Conservation (phyloP, 108 stramenopile species). For the Pseudonitzschia delicatissima region DNA sequence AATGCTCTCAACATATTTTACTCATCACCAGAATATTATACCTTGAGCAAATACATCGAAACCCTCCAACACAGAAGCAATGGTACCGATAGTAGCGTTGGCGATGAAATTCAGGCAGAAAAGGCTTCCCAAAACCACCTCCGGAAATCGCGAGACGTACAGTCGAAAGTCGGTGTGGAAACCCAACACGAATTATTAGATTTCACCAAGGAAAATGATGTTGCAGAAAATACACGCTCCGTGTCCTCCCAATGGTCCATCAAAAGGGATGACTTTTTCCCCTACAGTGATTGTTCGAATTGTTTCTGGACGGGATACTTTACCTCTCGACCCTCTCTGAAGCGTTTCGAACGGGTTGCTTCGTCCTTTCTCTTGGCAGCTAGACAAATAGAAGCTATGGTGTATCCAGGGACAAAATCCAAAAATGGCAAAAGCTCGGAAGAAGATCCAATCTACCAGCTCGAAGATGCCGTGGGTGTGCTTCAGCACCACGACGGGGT, state of each 20-base stretch:
- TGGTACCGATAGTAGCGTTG: not conserved
- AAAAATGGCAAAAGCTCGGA: not conserved
- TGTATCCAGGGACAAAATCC: not conserved
- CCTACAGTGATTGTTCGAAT: constrained; percentile 88
- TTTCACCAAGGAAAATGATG: not conserved
- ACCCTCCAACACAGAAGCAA: not conserved
- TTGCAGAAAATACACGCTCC: not conserved
- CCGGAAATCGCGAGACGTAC: not conserved
- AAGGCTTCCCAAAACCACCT: not conserved
- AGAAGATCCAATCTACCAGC: constrained; percentile 7
- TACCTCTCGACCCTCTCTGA: constrained; percentile 81
- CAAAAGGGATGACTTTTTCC: constrained; percentile 93
- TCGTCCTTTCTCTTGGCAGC: constrained; percentile 74
- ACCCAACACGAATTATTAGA: not conserved
- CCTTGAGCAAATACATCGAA: constrained; percentile 62
- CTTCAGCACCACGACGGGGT: constrained; percentile 93
- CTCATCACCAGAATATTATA: constrained; percentile 84
- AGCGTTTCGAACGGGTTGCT: constrained; percentile 78
- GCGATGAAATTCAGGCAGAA: no score
- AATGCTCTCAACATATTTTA: constrained; percentile 84
- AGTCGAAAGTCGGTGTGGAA: not conserved
- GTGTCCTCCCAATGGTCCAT: constrained; percentile 24
- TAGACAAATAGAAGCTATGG: constrained; percentile 33
- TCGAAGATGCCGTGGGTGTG: constrained; percentile 82
- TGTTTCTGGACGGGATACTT: constrained; percentile 97